These are phyloP conservation scores for Flaveria linearis DNA, from an alignment of 129 eudicot genomes.

Conservation along the genomic window DNA sequence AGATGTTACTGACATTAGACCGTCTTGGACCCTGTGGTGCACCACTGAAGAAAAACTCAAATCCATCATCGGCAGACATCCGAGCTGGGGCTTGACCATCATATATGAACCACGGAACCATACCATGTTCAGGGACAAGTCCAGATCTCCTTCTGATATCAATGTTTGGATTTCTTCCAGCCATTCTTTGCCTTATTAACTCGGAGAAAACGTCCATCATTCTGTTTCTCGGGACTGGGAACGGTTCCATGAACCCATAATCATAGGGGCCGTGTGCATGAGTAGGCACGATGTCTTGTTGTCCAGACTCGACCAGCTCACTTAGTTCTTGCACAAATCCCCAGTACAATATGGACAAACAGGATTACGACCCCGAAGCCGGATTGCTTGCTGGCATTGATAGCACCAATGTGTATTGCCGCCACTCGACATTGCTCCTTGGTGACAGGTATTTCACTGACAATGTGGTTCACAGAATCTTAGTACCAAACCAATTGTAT, in stretches of 20 bases:
- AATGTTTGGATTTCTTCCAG: slow-evolving; percentile 59
- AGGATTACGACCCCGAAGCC: slow-evolving; percentile 47
- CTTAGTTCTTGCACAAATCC: slow-evolving; percentile 83
- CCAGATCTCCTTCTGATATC: slow-evolving; percentile 54
- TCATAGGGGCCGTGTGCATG: slow-evolving; percentile 46
- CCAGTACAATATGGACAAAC: slow-evolving; percentile 75
- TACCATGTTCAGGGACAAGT: slow-evolving; percentile 46
- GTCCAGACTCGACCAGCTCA: slow-evolving; percentile 51
- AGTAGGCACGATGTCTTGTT: slow-evolving; percentile 32
- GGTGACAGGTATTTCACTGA: slow-evolving; percentile 2
- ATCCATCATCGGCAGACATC: slow-evolving; percentile 49
- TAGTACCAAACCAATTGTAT: slow-evolving; percentile 16
- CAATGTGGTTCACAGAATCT: neutral
- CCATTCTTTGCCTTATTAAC: slow-evolving; percentile 68
- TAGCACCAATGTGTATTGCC: slow-evolving; percentile 88
- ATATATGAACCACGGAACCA: slow-evolving; percentile 66
- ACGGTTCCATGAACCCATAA: slow-evolving; percentile 53
- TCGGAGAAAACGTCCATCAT: slow-evolving; percentile 67
- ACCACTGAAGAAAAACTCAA: slow-evolving; percentile 59
- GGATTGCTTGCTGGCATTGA: slow-evolving; percentile 66
- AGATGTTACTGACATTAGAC: slow-evolving; percentile 52
- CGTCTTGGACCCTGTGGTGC: slow-evolving; percentile 52
- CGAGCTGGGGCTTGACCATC: slow-evolving; percentile 62
- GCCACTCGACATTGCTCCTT: slow-evolving; percentile 63
- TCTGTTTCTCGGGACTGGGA: slow-evolving; percentile 56